Percentiles rank a stretch among this genome's conserved stretches.
phyloP scores from a whole-genome alignment of 768 basidiomycete genomes.

The Suillus luteus region DNA sequence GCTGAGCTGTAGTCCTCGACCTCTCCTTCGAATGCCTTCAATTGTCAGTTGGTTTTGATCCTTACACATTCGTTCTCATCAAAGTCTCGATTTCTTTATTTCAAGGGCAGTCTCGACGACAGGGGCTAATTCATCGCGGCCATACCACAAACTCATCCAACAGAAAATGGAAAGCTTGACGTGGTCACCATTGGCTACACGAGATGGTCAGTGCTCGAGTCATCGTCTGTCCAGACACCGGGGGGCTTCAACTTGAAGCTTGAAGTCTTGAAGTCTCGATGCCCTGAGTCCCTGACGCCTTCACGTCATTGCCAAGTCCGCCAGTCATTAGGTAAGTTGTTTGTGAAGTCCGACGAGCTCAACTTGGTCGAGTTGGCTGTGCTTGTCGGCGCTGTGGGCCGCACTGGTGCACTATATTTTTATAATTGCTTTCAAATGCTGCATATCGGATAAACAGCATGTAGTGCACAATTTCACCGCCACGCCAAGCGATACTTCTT shows the following conservation, averaged over 20 bases:
- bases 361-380: conserved; percentile 9
- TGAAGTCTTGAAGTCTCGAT: not conserved
- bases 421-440: conserved; percentile 26
- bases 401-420: conserved; percentile 30
- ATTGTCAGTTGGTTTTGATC: not conserved
- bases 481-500: conserved; percentile 45
- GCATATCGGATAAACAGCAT: too few relatives aligned
- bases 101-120: not conserved
- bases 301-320: not conserved
- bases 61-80: not conserved
- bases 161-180: too few relatives aligned
- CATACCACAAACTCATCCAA: too few relatives aligned
- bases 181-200: too few relatives aligned
- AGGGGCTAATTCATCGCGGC: not conserved
- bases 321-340: conserved; percentile 1
- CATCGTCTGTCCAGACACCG: too few relatives aligned
- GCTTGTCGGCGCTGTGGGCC: conserved; percentile 2
- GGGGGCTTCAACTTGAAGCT: too few relatives aligned
- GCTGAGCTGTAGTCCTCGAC: too few relatives aligned
- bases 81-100: not conserved
- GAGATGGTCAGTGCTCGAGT: too few relatives aligned
- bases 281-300: too few relatives aligned
- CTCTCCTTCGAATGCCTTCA: too few relatives aligned
- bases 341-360: not conserved
- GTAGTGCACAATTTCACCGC: conserved; percentile 21